Percentiles rank a stretch among this genome's conserved stretches.
Evolutionary conservation across 2,329 filamentous ascomycete species (phyloP).

Genomic region (Ramularia collo-cygni): DNA sequence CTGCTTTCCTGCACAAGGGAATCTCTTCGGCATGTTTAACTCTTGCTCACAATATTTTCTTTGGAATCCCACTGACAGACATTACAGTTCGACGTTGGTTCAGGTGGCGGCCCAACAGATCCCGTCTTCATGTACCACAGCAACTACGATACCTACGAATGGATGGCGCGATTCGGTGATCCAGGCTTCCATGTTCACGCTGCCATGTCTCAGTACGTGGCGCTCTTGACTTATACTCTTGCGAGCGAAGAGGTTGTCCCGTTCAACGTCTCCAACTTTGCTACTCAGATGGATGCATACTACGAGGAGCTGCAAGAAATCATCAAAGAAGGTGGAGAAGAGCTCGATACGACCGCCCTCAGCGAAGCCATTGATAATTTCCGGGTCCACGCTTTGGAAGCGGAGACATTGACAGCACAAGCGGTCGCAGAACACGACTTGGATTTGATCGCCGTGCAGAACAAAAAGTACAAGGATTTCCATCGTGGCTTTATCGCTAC

Average conservation of each 20-base stretch:
- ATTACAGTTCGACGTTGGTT: slow-evolving; percentile 35
- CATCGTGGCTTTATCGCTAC: slow-evolving; percentile 40
- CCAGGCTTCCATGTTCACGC: slow-evolving; percentile 45
- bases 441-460: slow-evolving; percentile 34
- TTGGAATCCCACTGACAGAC: neutral
- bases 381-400: slow-evolving; percentile 40
- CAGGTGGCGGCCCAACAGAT: slow-evolving; percentile 28
- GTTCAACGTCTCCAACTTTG: slow-evolving; percentile 38
- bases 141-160: slow-evolving; percentile 44
- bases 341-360: slow-evolving; percentile 39
- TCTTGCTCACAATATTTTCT: too few relatives aligned
- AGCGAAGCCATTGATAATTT: slow-evolving; percentile 33
- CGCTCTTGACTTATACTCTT: slow-evolving; percentile 37
- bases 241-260: slow-evolving; percentile 36
- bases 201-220: slow-evolving; percentile 42
- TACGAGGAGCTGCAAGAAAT: slow-evolving; percentile 30
- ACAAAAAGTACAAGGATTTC: slow-evolving; percentile 42
- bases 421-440: slow-evolving; percentile 14
- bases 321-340: slow-evolving; percentile 37
- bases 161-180: slow-evolving; percentile 48
- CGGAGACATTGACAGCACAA: slow-evolving; percentile 10
- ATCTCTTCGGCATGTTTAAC: slow-evolving; percentile 11
- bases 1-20: slow-evolving; percentile 41
- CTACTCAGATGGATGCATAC: slow-evolving; percentile 32
- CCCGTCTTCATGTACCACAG: slow-evolving; percentile 45